phyloP scores from a whole-genome alignment of 169 alveolate genomes.

The Eimeria sp. region DNA sequence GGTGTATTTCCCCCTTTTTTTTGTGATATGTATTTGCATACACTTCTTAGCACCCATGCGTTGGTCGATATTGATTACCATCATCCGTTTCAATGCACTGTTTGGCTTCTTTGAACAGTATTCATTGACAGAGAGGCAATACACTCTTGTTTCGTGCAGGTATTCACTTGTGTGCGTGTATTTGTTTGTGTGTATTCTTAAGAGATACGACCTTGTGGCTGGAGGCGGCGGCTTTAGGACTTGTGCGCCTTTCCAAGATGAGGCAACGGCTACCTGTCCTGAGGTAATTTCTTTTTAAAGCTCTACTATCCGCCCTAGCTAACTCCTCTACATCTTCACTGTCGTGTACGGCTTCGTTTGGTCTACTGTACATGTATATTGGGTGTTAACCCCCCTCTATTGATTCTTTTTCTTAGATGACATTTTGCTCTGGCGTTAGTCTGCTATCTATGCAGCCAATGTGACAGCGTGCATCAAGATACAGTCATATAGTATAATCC shows the following conservation, averaged over 20 bases:
- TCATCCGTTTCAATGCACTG: neutral
- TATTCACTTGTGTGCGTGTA: neutral
- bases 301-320: neutral
- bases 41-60: neutral
- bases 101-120: no score
- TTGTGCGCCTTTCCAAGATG: constrained; percentile 61
- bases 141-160: no score
- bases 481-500: no score
- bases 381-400: no score
- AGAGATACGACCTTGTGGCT: constrained; percentile 59
- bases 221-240: constrained; percentile 82
- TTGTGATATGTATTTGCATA: neutral
- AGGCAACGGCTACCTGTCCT: constrained; percentile 68
- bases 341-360: no score
- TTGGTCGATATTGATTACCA: neutral
- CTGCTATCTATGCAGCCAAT: neutral
- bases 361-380: no score
- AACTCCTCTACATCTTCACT: no score
- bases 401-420: no score
- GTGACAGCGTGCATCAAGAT: neutral
- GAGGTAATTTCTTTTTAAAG: neutral
- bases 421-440: no score
- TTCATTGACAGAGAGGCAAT: no score
- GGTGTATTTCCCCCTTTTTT: neutral
- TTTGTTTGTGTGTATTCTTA: neutral